Evolutionary conservation across 441 rosid species (phyloP).

Genomic region (Erodium trifolium): DNA sequence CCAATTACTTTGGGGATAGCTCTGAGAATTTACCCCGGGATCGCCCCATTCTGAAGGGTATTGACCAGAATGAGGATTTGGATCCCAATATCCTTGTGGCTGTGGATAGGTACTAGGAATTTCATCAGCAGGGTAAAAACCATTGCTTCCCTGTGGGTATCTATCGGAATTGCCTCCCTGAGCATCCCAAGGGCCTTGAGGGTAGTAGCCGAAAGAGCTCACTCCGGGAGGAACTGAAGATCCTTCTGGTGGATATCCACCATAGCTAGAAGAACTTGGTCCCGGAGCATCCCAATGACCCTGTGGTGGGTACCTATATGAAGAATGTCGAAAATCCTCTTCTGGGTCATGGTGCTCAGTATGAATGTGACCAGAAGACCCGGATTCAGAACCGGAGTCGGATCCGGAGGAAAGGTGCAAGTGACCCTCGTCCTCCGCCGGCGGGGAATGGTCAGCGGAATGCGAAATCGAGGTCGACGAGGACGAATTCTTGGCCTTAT

Average conservation of each 20-base stretch:
- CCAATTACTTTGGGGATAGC: slow-evolving; percentile 34
- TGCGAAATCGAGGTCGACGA: slow-evolving; percentile 63
- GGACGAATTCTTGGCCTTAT: slow-evolving; percentile 31
- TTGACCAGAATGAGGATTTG: background rate
- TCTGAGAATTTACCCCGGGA: background rate
- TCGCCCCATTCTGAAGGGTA: background rate
- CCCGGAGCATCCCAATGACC: background rate
- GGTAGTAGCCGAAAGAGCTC: background rate
- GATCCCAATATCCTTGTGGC: background rate
- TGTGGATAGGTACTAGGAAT: background rate
- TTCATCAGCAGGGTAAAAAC: background rate
- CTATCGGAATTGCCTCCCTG: background rate
- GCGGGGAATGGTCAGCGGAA: slow-evolving; percentile 25
- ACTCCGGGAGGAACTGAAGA: background rate
- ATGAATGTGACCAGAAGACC: slow-evolving; percentile 48
- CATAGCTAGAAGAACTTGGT: background rate
- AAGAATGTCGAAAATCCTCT: background rate
- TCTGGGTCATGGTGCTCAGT: slow-evolving; percentile 25
- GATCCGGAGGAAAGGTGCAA: slow-evolving; percentile 60
- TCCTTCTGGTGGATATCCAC: background rate
- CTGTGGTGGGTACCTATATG: background rate
- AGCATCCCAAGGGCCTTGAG: background rate
- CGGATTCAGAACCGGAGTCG: slow-evolving; percentile 38
- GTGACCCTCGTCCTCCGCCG: slow-evolving; percentile 41
- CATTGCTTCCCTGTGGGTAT: background rate